Evolutionary conservation across 208 protist species (phyloP), one percentile per base, ranked within the genome.

Genomic region (Herpetomonas samuelpessoai): DNA sequence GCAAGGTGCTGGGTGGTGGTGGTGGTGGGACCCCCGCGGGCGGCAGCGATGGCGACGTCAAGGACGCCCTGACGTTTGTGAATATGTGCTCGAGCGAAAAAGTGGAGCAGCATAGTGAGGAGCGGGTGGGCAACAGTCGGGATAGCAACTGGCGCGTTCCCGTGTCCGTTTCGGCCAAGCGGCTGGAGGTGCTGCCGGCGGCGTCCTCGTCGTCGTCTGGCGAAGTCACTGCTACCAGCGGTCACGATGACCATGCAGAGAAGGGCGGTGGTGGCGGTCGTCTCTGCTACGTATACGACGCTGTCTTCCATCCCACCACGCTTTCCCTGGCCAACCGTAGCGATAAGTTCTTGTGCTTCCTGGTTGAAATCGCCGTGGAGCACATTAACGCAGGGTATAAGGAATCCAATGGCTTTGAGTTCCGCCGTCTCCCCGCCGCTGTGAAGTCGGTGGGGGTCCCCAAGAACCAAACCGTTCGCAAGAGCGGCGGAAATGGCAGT

Each of bases 361-460:
- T 97, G 31, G 81, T 91, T 2, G 88, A 97, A 70, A 97, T 97
- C 70, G 88, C 87, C 0, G 91, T 97, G 25, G 91, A 97, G 76
- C 88, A 97, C 68, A 83, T 97, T 46, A 97, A 97, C 63, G 72
- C 41, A 39, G 86, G 86, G 48, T 94, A 95, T 62, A 62, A 71
- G 27, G 84, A 97, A 66, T 57, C 62, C 22, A 76, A 93, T 73
- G 82, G 82, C 16, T 92, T 92, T 61, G 57, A 69, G 50, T 93
- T 91, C 61, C 57, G 74, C 24, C 81, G 89, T 4, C 70, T 93
- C 51, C 55, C 83, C 2, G 75, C 74, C 51, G 29, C 52, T 39
- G 61, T 96, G 1, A 22, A 38, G 2, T 75, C 83, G 24, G 76
- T 96, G 25, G 89, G 89, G 24, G 79, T 65, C 22, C 84, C 82